Conservation (phyloP, 352 stramenopile genomes). For the Phytophthora tubulina region DNA sequence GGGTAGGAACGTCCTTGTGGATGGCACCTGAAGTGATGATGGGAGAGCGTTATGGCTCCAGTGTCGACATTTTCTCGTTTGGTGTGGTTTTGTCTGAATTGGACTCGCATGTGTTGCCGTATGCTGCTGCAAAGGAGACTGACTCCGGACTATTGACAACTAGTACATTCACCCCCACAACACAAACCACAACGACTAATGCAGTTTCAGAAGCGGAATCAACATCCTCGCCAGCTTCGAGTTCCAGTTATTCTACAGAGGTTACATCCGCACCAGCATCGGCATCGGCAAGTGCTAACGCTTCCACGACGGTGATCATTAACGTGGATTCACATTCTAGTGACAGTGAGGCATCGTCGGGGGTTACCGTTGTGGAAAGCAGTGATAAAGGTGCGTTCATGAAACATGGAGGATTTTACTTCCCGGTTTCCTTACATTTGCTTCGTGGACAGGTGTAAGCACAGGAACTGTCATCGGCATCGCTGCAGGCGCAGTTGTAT, state of each 20-base stretch:
- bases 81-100: conserved; percentile 55
- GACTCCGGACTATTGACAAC: conserved; percentile 21
- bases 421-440: conserved; percentile 50
- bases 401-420: conserved; percentile 1
- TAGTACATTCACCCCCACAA: conserved; percentile 6
- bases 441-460: conserved; percentile 34
- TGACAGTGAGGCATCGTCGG: conserved; percentile 30
- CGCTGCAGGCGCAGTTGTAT: conserved; percentile 28
- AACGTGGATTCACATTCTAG: conserved; percentile 18
- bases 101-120: conserved; percentile 52
- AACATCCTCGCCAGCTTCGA: conserved; percentile 24
- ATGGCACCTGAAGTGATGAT: conserved; percentile 62
- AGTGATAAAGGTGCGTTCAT: conserved; percentile 22
- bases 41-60: conserved; percentile 51
- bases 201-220: conserved; percentile 9
- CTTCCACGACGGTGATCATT: conserved; percentile 35
- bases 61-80: conserved; percentile 63
- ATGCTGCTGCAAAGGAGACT: conserved; percentile 30
- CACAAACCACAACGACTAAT: conserved; percentile 16
- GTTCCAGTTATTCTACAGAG: conserved; percentile 15
- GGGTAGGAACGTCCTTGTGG: conserved; percentile 51
- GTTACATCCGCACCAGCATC: conserved; percentile 21
- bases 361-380: conserved; percentile 6
- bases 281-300: conserved; percentile 31
- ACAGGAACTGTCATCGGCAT: conserved; percentile 60